phyloP scores from a whole-genome alignment of 495 filamentous ascomycete species.

The Aspergillus leporis region DNA sequence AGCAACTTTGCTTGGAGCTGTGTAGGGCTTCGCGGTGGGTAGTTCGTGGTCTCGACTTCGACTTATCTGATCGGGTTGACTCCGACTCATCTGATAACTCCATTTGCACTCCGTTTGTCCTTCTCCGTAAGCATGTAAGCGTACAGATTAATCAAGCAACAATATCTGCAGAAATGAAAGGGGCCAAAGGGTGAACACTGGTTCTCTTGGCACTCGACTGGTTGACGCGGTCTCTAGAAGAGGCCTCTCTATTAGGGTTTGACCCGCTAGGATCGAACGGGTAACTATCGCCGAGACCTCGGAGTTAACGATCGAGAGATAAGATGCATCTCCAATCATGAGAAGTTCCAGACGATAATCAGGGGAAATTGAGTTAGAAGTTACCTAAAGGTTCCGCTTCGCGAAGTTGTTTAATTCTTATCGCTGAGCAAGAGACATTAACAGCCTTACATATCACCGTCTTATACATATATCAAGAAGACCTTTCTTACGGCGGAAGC shows the following conservation, averaged over 20 bases:
- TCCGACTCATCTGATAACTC: no score
- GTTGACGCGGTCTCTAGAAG: neutral
- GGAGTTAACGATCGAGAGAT: neutral
- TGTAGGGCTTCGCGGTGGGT: no score
- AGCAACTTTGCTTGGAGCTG: neutral
- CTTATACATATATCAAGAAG: neutral
- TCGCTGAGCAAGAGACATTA: neutral
- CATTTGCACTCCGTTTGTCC: no score
- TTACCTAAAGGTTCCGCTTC: neutral
- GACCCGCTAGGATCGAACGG: neutral
- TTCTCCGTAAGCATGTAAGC: no score
- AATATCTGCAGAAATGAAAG: neutral
- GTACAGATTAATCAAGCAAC: neutral
- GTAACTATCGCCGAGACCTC: neutral
- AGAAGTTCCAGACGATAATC: neutral
- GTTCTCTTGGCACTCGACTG: neutral
- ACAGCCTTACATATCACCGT: neutral
- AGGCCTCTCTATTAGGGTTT: neutral
- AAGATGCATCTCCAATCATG: neutral
- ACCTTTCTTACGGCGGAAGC: neutral
- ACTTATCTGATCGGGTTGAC: no score
- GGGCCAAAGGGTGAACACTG: neutral
- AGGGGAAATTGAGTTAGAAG: neutral
- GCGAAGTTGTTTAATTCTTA: neutral
- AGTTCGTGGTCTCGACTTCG: no score